These are phyloP conservation scores for Alternaria burnsii DNA, from an alignment of 2,329 filamentous ascomycete genomes.

Conservation along the genomic window DNA sequence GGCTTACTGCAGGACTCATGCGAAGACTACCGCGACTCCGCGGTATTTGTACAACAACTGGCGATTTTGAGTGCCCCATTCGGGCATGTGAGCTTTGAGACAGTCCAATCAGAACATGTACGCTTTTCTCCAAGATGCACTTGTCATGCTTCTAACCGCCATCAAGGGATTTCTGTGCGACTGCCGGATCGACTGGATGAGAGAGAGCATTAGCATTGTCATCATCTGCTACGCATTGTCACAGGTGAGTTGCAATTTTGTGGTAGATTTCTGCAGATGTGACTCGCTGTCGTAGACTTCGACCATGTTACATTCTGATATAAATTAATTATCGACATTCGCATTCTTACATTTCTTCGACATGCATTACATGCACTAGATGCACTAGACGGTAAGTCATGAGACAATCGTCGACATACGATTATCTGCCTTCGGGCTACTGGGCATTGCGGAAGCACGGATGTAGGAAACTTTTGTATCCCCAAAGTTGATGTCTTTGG, in stretches of 20 bases:
- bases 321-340: not conserved
- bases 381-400: not conserved
- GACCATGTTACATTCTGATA: not conserved
- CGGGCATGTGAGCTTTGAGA: conserved; percentile 27
- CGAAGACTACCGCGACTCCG: conserved; percentile 27
- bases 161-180: conserved; percentile 38
- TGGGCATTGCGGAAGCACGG: too few relatives aligned
- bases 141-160: conserved; percentile 43
- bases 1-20: conserved; percentile 44
- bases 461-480: not conserved
- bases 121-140: conserved; percentile 41
- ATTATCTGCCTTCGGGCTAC: not conserved
- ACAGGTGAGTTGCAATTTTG: conserved; percentile 11
- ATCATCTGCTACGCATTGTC: not conserved
- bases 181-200: not conserved
- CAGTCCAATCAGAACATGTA: conserved; percentile 46
- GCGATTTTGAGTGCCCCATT: conserved; percentile 19
- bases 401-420: not conserved
- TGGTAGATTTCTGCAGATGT: not conserved
- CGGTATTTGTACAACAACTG: conserved; percentile 39
- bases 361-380: too few relatives aligned
- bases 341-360: not conserved
- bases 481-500: not conserved
- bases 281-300: not conserved
- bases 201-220: too few relatives aligned